Evolutionary conservation across 2,329 filamentous ascomycete species (phyloP), one percentile per base, ranked within the genome.

Genomic region (Tolypocladium capitatum): DNA sequence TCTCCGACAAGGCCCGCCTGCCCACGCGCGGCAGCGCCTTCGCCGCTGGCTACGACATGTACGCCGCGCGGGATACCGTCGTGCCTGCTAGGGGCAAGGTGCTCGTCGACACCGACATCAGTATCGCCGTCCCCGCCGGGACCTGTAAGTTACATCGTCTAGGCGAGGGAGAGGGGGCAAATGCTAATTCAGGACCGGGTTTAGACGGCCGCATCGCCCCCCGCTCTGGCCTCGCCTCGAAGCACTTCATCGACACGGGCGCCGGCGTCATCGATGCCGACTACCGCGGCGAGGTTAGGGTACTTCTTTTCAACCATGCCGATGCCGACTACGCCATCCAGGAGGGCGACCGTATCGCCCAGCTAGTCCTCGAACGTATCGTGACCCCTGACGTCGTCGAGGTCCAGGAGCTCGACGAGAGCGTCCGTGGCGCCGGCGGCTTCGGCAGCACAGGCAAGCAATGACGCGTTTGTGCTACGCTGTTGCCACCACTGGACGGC

Each of bases 251-350:
- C 64, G 89, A 96, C 66, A 92, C 86, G 0, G 89, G 94, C 52
- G 92, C 92, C 0, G 92, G 92, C 47, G 92, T 98, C 54, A 97
- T 98, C 58, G 92, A 98, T 66, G 90, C 91, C 32, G 92, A 98
- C 68, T 98, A 98, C 72, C 80, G 92, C 33, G 92, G 92, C 20
- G 86, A 86, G 56, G 84, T 98, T 59, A 95, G 94, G 73, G 85
- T 98, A 27, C 75, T 98, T 55, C 78, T 98, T 46, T 97, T 97
- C 68, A 98, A 98, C 71, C 83, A 94, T 66, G 77, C 76, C 46
- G 89, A 95, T 45, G 68, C 70, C 36, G 89, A 95, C 63, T 97
- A 94, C 62, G 73, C 69, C 54, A 73, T 98, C 55, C 83, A 84
- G 60, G 81, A 84, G 61, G 91, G 91, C 45, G 92, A 98, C 67